These are phyloP conservation scores for Aspergillus flavus DNA, from an alignment of 2,329 filamentous ascomycete species.

Conservation along the genomic window DNA sequence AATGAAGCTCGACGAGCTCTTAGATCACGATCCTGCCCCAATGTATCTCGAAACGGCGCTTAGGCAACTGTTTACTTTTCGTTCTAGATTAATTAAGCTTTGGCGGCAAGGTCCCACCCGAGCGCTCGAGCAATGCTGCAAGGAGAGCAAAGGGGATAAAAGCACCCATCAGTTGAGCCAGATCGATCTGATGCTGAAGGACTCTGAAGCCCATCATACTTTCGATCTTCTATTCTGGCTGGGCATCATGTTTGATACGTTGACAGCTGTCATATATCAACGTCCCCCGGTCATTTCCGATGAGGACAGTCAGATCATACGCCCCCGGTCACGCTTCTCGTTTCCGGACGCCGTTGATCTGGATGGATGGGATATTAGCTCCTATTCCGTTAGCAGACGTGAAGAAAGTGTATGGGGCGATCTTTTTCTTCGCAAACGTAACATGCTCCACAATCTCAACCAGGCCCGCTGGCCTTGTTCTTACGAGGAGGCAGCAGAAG, in stretches of 20 bases:
- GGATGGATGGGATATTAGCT: not conserved
- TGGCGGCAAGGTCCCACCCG: not conserved
- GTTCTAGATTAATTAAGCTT: not conserved
- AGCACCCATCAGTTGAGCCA: not conserved
- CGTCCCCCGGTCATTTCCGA: not conserved
- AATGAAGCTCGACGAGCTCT: not conserved
- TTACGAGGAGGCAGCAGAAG: not conserved
- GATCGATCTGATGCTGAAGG: slow-evolving; percentile 16
- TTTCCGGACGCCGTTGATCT: not conserved
- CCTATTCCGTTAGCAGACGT: not conserved
- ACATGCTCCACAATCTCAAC: not conserved
- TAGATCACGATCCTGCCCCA: not conserved
- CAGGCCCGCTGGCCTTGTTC: not conserved
- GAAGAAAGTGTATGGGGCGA: not conserved
- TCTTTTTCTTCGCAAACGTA: not conserved
- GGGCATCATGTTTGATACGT: slow-evolving; percentile 61
- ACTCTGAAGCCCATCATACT: slow-evolving; percentile 46
- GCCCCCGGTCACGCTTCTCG: not conserved
- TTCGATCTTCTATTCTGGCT: slow-evolving; percentile 61
- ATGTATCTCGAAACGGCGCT: not conserved
- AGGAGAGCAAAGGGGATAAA: not conserved
- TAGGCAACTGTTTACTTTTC: not conserved
- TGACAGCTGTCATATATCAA: slow-evolving; percentile 57
- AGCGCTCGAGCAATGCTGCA: not conserved
- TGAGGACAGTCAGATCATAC: not conserved